Evolutionary conservation across 345 rosid genomes (phyloP).

Genomic region (Salix udensis): DNA sequence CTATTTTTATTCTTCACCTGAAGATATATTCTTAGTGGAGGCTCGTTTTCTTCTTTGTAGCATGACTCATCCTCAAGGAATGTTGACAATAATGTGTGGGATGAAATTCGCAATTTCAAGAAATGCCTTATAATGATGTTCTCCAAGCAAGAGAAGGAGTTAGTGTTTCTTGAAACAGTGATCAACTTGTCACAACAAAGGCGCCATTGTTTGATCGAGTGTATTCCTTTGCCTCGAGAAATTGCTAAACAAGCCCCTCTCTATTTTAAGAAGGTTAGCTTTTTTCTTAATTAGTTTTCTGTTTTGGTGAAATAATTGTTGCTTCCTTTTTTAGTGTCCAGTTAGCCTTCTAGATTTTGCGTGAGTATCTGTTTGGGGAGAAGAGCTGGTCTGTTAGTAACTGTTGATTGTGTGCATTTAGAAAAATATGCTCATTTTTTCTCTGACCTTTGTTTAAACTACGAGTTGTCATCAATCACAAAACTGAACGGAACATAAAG

Average conservation of each 20-base stretch:
- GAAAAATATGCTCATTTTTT: background rate
- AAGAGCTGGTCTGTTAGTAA: background rate
- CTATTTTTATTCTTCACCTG: background rate
- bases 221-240: constrained; percentile 69
- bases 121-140: constrained; percentile 92
- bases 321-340: background rate
- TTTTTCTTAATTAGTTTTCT: background rate
- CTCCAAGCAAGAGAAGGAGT: constrained; percentile 75
- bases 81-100: constrained; percentile 76
- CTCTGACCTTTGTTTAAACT: background rate
- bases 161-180: constrained; percentile 84
- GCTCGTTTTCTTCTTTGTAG: constrained; percentile 24
- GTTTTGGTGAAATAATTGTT: constrained; percentile 1
- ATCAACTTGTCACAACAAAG: constrained; percentile 77
- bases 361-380: background rate
- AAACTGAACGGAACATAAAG: no score
- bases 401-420: background rate
- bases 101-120: constrained; percentile 84
- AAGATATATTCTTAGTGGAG: background rate
- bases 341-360: background rate
- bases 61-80: constrained; percentile 76
- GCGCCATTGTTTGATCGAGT: constrained; percentile 79
- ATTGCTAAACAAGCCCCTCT: constrained; percentile 77
- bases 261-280: constrained; percentile 71
- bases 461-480: background rate